Percentiles rank a stretch among this genome's conserved stretches.
phyloP scores from a whole-genome alignment of 306 rosid genomes.

The Gastrolobium bilobum region DNA sequence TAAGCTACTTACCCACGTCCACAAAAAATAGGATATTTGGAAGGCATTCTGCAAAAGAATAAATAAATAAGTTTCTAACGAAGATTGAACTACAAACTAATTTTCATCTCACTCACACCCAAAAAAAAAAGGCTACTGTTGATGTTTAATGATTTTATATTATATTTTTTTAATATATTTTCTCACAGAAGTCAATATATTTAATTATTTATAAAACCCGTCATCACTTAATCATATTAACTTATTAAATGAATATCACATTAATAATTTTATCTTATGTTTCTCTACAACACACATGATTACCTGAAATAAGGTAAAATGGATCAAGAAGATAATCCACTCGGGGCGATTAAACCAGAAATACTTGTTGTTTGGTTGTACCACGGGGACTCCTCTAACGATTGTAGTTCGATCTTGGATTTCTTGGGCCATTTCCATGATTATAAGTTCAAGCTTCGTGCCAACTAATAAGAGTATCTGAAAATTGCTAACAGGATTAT shows the following conservation, averaged over 20 bases:
- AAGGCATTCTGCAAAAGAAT: slow-evolving; percentile 66
- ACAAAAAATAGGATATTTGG: slow-evolving; percentile 69
- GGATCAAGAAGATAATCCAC: slow-evolving; percentile 69
- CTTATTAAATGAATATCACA: no score
- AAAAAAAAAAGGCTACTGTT: neutral
- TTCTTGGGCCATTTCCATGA: slow-evolving; percentile 85
- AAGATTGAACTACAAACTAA: neutral
- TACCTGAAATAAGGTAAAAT: slow-evolving; percentile 69
- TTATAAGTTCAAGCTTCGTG: slow-evolving; percentile 65
- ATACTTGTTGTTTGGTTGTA: slow-evolving; percentile 72
- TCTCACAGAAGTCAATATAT: no score
- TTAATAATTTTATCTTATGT: no score
- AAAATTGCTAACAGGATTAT: neutral
- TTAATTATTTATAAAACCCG: no score
- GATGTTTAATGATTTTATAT: neutral
- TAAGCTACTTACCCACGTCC: slow-evolving; percentile 56
- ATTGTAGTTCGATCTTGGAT: slow-evolving; percentile 67
- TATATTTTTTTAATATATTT: no score
- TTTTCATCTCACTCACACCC: neutral
- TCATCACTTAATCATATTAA: no score
- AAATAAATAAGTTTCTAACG: neutral
- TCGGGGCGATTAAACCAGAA: slow-evolving; percentile 76
- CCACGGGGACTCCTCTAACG: slow-evolving; percentile 68
- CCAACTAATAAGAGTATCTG: slow-evolving; percentile 73
- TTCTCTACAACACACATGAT: neutral